Evolutionary conservation across 1,139 yeast species (phyloP), one percentile per base, ranked within the genome.

Genomic region (Yamadazyma friedrichii): DNA sequence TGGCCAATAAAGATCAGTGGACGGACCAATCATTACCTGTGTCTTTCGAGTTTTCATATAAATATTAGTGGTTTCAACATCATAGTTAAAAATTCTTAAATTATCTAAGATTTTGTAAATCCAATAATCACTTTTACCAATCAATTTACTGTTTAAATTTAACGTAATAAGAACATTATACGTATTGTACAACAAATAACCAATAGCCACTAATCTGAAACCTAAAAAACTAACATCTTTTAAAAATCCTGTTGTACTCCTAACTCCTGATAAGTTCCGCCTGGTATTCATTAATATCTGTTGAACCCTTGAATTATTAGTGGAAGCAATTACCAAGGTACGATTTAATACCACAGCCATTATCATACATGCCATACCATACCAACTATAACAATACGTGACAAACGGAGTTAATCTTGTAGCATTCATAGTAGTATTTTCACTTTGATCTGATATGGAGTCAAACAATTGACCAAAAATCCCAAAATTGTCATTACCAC

Each of bases 291-390:
- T 51, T 6, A 53, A 51, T 30, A 48, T 26, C 39, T 58, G 64
- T 37, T 59, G 65, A 17, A 45, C 41, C 15, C 58, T 50, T 31
- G 54, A 46, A n/a, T 50, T 53, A 48, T 84, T 67, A 0, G 84
- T 73, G 6, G 84, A 74, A 0, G 89, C 89, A 63, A 84, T 78
- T 6, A 80, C 82, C 42, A 79, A 65, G 0, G 87, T 82, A 41
- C 91, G 62, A 57, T 84, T 84, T 54, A 84, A 63, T 1, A 83
- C 54, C 3, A 84, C 67, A 0, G 88, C 87, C 73, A 84, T 80
- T 9, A 76, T 61, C 70, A 84, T 74, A 58, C 89, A 59, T 36
- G 67, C 43, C 9, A 67, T 45, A 1, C 73, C 74, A 42, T 68
- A 68, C 20, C 62, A 48, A 8, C 73, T 66, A 41, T 64, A 63